Evolutionary conservation across 2,329 filamentous ascomycete species (phyloP).

Genomic region (Neurospora sp.): DNA sequence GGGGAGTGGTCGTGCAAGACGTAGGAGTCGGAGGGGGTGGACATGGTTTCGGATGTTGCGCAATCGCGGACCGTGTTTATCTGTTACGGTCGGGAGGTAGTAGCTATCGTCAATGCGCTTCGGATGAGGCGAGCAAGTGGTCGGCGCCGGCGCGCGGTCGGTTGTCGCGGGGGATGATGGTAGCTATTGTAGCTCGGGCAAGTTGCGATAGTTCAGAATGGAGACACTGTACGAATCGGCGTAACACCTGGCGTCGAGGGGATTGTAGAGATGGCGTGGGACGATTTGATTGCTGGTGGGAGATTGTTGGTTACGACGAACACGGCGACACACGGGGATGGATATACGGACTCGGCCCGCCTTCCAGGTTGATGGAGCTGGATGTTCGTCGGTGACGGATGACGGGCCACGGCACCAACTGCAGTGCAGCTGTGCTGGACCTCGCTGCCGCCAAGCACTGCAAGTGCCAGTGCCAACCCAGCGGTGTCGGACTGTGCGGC

Average conservation of each 20-base stretch:
- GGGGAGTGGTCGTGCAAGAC: constrained; percentile 38
- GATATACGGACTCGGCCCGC: not conserved
- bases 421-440: not conserved
- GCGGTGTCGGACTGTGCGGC: not conserved
- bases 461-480: not conserved
- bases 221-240: not conserved
- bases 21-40: constrained; percentile 33
- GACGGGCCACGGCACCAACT: not conserved
- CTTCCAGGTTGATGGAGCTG: not conserved
- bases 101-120: not conserved
- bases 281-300: not conserved
- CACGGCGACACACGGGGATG: not conserved
- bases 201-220: not conserved
- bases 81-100: not conserved
- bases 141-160: not conserved
- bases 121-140: not conserved
- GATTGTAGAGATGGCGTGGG: not conserved
- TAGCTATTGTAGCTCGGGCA: not conserved
- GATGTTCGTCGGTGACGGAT: not conserved
- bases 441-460: not conserved
- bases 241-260: not conserved
- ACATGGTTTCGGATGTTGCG: constrained; percentile 4
- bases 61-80: not conserved
- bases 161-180: not conserved
- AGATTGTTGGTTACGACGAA: not conserved